Evolutionary conservation across 1,284 basidiomycete genomes (phyloP).

Genomic region (Mycena citricolor): DNA sequence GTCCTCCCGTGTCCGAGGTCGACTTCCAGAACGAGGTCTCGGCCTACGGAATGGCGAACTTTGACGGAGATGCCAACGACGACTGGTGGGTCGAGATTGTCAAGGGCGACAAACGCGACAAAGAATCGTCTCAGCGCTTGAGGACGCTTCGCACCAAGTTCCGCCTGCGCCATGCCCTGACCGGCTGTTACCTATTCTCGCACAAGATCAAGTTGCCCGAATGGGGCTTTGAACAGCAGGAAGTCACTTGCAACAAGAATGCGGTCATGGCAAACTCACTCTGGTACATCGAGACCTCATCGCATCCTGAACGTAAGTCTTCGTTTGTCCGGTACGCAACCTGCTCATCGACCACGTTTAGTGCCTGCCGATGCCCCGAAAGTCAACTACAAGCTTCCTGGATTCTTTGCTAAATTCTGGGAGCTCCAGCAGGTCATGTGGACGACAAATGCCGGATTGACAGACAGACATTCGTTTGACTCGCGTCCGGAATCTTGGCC

Average conservation of each 20-base stretch:
- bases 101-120: conserved; percentile 63
- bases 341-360: conserved; percentile 32
- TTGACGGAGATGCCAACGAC: conserved; percentile 88
- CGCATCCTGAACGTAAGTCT: conserved; percentile 72
- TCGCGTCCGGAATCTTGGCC: conserved; percentile 93
- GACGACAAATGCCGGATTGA: conserved; percentile 95
- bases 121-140: conserved; percentile 68
- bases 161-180: conserved; percentile 81
- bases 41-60: conserved; percentile 89
- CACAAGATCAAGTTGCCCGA: conserved; percentile 97
- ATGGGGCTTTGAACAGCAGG: conserved; percentile 98
- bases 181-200: conserved; percentile 95
- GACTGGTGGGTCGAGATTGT: conserved; percentile 95
- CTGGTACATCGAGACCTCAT: conserved; percentile 92
- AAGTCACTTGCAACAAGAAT: conserved; percentile 98
- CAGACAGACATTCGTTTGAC: conserved; percentile 93
- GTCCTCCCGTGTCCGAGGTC: conserved; percentile 95
- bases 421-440: conserved; percentile 97
- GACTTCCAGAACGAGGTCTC: conserved; percentile 99
- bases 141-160: conserved; percentile 85
- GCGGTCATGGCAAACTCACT: conserved; percentile 88
- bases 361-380: conserved; percentile 71
- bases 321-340: conserved; percentile 2
- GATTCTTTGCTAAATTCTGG: conserved; percentile 88
- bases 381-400: conserved; percentile 86